Base-by-base conservation (phyloP, 2,329 filamentous ascomycete genomes). In the Monilinia laxa region DNA sequence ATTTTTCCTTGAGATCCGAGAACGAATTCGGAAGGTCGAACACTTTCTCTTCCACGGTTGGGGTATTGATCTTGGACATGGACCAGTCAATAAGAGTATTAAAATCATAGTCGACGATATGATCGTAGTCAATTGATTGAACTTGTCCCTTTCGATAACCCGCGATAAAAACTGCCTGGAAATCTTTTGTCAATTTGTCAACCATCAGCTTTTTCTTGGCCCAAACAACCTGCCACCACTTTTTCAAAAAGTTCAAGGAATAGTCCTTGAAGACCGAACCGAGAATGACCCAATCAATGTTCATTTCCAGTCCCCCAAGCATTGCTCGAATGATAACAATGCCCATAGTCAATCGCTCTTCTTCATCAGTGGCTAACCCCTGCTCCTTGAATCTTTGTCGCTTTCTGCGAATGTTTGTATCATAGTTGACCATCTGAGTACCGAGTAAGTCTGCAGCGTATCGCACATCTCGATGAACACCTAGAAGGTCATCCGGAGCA, bases 21-120 rank as follows among this genome's bases (percentile, higher is more conserved):
- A 81, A 79, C 1, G 80, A 80, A 3, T 75, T 74, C 1, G 86
- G 86, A 2, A 89, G 79, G 28, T 80, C 75, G 45, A 83, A 63
- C 1, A 68, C 73, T 0, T 80, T 80, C 64, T 82, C 79, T 31
- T 81, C 77, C 4, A 85, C 59, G 4, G 65, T 64, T 1, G 64
- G 65, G 42, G 70, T 83, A 28, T 82, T 80, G 16, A 66, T 66
- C 25, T 62, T 54, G n/a, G 54, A 20, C 70, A 86, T 79, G 1
- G 87, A 83, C 91, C 91, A 94, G 47, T 83, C 80, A 57, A 93
- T 83, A 7, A 93, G 77, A 5, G 76, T 77, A 12, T 80, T 78
- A 90, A 91, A 93, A 73, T 93, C 88, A 68, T 91, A 92, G 1
- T 83, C 81, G 51, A 83, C 76, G 0, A 87, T 81, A 56, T 89